These are phyloP conservation scores for Metschnikowia chrysomelidarum DNA, from an alignment of 805 yeast species.

Conservation along the genomic window DNA sequence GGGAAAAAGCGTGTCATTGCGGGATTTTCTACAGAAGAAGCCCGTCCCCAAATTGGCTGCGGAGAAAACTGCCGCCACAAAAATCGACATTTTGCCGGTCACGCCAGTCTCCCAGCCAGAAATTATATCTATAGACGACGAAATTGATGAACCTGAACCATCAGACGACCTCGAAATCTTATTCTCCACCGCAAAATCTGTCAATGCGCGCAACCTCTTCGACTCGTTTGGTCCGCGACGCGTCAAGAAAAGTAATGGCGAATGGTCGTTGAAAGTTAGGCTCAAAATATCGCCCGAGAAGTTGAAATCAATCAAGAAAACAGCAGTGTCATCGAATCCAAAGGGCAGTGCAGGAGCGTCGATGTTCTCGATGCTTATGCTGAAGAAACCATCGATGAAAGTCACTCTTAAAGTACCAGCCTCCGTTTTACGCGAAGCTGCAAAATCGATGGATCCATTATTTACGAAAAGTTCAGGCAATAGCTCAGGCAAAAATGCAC, in stretches of 20 bases:
- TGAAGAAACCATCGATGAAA: conserved; percentile 6
- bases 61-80: neutral
- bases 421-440: conserved; percentile 8
- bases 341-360: conserved; percentile 1
- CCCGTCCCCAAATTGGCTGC: neutral
- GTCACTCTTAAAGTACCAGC: conserved; percentile 16
- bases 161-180: conserved; percentile 3
- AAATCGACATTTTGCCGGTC: neutral
- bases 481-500: conserved; percentile 13
- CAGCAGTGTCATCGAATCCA: conserved; percentile 17
- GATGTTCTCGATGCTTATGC: conserved; percentile 13
- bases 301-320: conserved; percentile 25
- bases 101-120: conserved; percentile 6
- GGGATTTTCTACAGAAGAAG: conserved; percentile 12
- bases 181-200: conserved; percentile 9
- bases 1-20: conserved; percentile 12
- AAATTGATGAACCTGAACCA: neutral
- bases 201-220: conserved; percentile 14
- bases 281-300: conserved; percentile 23
- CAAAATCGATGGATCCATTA: conserved; percentile 14
- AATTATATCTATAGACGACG: conserved; percentile 5
- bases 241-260: conserved; percentile 12
- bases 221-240: conserved; percentile 14
- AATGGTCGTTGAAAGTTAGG: conserved; percentile 16
- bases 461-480: conserved; percentile 16